Evolutionary conservation across 2,329 filamentous ascomycete species (phyloP).

Genomic region (Bertia moriformis): DNA sequence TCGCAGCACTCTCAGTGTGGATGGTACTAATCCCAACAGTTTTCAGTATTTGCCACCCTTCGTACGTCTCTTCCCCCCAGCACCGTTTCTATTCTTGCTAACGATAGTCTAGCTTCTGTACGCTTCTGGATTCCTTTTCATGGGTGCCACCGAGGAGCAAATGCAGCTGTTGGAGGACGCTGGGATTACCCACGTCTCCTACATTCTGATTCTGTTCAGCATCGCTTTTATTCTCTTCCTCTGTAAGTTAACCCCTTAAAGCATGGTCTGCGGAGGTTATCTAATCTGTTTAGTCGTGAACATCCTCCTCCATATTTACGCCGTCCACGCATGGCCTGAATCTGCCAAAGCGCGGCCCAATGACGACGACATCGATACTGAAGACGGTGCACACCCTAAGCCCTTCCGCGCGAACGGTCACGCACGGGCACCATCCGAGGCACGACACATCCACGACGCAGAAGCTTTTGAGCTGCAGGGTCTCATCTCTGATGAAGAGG

Average conservation of each 20-base stretch:
- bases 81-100: slow-evolving; percentile 1
- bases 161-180: slow-evolving; percentile 65
- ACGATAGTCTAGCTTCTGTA: slow-evolving; percentile 55
- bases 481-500: slow-evolving; percentile 77
- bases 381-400: slow-evolving; percentile 9
- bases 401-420: slow-evolving; percentile 1
- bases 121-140: slow-evolving; percentile 88
- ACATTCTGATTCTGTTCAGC: slow-evolving; percentile 82
- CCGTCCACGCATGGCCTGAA: slow-evolving; percentile 41
- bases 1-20: slow-evolving; percentile 43
- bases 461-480: slow-evolving; percentile 91
- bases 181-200: slow-evolving; percentile 75
- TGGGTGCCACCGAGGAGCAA: slow-evolving; percentile 94
- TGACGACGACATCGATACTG: slow-evolving; percentile 9
- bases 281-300: slow-evolving; percentile 39
- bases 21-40: slow-evolving; percentile 56
- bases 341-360: slow-evolving; percentile 35
- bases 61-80: slow-evolving; percentile 29
- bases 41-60: slow-evolving; percentile 60
- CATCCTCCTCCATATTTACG: slow-evolving; percentile 74
- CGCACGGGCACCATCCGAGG: slow-evolving; percentile 16
- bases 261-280: not conserved
- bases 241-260: slow-evolving; percentile 30
- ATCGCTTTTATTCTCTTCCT: slow-evolving; percentile 83
- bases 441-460: slow-evolving; percentile 57